A percentile compares a stretch with the other conserved stretches of the same genome.
Conservation (phyloP, 2,329 filamentous ascomycete genomes). For the Ophiocordyceps camponoti-rufipedis region DNA sequence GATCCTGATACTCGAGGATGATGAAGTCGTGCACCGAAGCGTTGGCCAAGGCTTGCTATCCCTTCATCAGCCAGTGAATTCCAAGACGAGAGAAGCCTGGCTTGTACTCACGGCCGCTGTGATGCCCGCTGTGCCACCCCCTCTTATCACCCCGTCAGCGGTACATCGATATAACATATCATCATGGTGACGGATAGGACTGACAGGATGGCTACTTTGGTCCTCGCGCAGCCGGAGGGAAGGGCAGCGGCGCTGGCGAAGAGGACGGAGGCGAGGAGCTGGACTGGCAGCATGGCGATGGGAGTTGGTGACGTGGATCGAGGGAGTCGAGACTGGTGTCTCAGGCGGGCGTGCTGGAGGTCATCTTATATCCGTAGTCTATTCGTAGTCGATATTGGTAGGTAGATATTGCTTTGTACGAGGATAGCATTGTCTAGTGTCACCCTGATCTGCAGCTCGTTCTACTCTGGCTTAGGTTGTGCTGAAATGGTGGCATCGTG, state of each 20-base stretch:
- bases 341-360: no score
- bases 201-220: slow-evolving; percentile 13
- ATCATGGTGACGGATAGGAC: no score
- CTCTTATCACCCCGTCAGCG: slow-evolving; percentile 8
- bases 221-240: slow-evolving; percentile 8
- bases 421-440: not conserved
- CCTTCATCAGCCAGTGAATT: not conserved
- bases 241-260: not conserved
- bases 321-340: not conserved
- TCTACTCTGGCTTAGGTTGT: no score
- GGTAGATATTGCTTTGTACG: no score
- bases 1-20: slow-evolving; percentile 43
- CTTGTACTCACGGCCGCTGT: slow-evolving; percentile 27
- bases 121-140: slow-evolving; percentile 44
- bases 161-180: no score
- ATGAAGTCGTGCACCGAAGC: slow-evolving; percentile 44
- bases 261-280: not conserved
- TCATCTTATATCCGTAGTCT: no score
- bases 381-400: no score
- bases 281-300: no score
- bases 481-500: no score
- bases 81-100: no score
- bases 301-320: not conserved
- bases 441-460: not conserved
- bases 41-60: slow-evolving; percentile 36